These are phyloP conservation scores for Hypericum androsaemum DNA, from an alignment of 345 rosid species.

Conservation along the genomic window DNA sequence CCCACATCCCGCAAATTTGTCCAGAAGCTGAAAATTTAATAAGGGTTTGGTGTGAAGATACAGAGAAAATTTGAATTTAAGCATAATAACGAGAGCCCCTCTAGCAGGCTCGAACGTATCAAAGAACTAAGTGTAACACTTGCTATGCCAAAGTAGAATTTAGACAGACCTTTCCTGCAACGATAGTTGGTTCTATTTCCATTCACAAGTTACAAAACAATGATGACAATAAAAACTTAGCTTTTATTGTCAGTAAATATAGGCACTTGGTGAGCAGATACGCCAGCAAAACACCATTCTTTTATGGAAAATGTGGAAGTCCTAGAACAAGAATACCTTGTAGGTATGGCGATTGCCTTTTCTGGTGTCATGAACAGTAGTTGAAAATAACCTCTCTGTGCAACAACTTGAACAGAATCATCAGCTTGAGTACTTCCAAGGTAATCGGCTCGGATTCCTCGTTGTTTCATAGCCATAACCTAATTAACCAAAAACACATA, in stretches of 20 bases:
- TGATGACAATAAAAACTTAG: too few relatives aligned
- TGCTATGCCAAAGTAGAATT: too few relatives aligned
- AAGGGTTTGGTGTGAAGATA: not conserved
- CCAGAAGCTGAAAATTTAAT: slow-evolving; percentile 28
- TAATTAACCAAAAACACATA: not conserved
- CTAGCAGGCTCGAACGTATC: too few relatives aligned
- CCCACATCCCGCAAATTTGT: slow-evolving; percentile 29
- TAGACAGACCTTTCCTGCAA: too few relatives aligned
- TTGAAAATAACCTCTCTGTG: slow-evolving; percentile 32
- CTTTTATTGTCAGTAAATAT: too few relatives aligned
- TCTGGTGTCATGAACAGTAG: slow-evolving; percentile 39
- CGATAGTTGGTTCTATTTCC: too few relatives aligned
- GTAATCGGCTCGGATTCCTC: slow-evolving; percentile 35
- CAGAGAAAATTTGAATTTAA: not conserved
- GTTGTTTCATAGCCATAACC: slow-evolving; percentile 38
- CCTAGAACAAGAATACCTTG: slow-evolving; percentile 18
- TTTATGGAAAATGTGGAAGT: not conserved
- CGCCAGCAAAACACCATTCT: not conserved
- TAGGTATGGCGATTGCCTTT: slow-evolving; percentile 31
- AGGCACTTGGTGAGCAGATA: not conserved
- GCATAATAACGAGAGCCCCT: not conserved
- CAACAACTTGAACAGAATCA: slow-evolving; percentile 23
- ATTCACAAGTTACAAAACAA: too few relatives aligned
- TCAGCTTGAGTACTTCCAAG: slow-evolving; percentile 39
- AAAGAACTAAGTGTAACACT: too few relatives aligned